Evolutionary conservation across 2,329 filamentous ascomycete species (phyloP).

Genomic region (Venturia oleaginea): DNA sequence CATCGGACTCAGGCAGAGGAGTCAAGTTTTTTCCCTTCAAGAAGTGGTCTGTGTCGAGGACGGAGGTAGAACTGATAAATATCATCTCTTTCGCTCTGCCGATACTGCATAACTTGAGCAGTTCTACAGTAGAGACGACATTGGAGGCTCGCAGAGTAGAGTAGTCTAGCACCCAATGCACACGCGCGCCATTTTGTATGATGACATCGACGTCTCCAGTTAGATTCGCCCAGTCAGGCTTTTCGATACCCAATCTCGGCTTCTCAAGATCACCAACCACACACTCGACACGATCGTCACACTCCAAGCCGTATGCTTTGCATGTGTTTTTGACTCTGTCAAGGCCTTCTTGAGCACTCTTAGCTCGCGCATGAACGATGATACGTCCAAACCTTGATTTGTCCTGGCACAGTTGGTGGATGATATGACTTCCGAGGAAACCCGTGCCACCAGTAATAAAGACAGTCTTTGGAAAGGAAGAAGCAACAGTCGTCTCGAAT

Average conservation of each 20-base stretch:
- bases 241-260: slow-evolving; percentile 62
- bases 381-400: slow-evolving; percentile 49
- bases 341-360: slow-evolving; percentile 50
- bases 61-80: slow-evolving; percentile 75
- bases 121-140: slow-evolving; percentile 71
- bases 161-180: slow-evolving; percentile 78
- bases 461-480: slow-evolving; percentile 45
- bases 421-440: slow-evolving; percentile 75
- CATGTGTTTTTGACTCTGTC: slow-evolving; percentile 59
- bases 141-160: slow-evolving; percentile 62
- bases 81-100: slow-evolving; percentile 71
- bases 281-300: slow-evolving; percentile 54
- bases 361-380: slow-evolving; percentile 67
- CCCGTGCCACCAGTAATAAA: slow-evolving; percentile 87
- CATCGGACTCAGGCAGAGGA: slow-evolving; percentile 59
- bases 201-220: slow-evolving; percentile 57
- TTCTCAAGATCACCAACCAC: slow-evolving; percentile 68
- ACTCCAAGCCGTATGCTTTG: slow-evolving; percentile 65
- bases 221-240: slow-evolving; percentile 56
- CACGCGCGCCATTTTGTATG: slow-evolving; percentile 68
- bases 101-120: slow-evolving; percentile 63
- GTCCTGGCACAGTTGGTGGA: slow-evolving; percentile 63
- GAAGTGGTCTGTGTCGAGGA: slow-evolving; percentile 76
- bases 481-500: slow-evolving; percentile 22
- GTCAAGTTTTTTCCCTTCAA: slow-evolving; percentile 44